A percentile compares a stretch with the other conserved stretches of the same genome.
phyloP scores from a whole-genome alignment of 768 basidiomycete species.

The Panaeolus cyanescens region DNA sequence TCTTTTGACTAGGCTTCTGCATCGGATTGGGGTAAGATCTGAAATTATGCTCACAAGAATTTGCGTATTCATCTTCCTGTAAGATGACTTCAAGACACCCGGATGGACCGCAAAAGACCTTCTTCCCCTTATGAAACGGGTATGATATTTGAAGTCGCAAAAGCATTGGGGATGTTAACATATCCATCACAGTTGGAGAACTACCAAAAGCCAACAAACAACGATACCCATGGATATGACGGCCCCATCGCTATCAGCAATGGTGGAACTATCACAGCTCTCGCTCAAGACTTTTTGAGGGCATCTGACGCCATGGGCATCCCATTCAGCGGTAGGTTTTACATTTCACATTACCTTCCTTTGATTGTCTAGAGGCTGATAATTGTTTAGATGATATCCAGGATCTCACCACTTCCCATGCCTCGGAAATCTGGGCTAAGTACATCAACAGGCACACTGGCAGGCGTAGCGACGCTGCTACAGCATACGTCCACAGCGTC shows the following conservation, averaged over 20 bases:
- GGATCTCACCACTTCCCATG: conserved; percentile 63
- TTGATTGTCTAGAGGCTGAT: background rate
- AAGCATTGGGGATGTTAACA: background rate
- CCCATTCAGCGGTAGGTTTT: conserved; percentile 61
- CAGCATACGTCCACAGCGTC: conserved; percentile 71
- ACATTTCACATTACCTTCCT: background rate
- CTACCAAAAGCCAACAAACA: conserved; percentile 74
- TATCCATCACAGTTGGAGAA: conserved; percentile 55
- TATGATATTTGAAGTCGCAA: conserved; percentile 13
- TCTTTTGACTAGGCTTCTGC: conserved; percentile 54
- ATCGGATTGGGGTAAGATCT: conserved; percentile 65
- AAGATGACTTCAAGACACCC: conserved; percentile 73
- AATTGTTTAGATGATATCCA: conserved; percentile 62
- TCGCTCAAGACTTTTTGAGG: conserved; percentile 72
- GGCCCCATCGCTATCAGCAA: conserved; percentile 77
- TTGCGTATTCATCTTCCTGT: conserved; percentile 18
- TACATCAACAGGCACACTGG: conserved; percentile 78
- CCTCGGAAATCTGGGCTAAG: conserved; percentile 74
- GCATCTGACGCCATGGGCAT: conserved; percentile 62
- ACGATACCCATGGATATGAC: conserved; percentile 67
- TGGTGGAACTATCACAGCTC: conserved; percentile 61
- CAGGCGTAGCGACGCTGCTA: conserved; percentile 70
- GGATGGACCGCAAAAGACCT: conserved; percentile 75
- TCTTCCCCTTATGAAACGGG: conserved; percentile 72
- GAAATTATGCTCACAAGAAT: background rate